Percentiles rank a stretch among this genome's conserved stretches.
Evolutionary conservation across 1,139 yeast genomes (phyloP).

Genomic region (Hemisphaericaspora subhashii): DNA sequence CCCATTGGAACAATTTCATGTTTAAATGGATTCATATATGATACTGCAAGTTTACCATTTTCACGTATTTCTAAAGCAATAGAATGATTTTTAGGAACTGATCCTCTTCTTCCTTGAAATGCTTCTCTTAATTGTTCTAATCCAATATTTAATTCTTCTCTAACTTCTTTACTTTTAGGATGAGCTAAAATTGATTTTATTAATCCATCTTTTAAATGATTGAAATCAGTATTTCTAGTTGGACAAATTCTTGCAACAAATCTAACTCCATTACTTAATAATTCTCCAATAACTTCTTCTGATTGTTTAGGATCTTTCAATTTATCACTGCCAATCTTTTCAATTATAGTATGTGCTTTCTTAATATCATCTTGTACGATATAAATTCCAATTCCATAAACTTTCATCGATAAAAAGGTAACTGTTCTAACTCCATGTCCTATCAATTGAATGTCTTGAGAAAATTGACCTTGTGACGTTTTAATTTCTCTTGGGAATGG

Average conservation of each 20-base stretch:
- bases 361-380: constrained; percentile 58
- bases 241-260: constrained; percentile 79
- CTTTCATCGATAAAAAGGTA: constrained; percentile 79
- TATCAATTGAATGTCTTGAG: constrained; percentile 46
- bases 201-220: constrained; percentile 86
- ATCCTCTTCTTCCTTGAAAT: constrained; percentile 51
- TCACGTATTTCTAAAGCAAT: constrained; percentile 49
- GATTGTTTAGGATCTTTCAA: constrained; percentile 37
- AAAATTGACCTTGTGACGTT: constrained; percentile 18
- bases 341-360: constrained; percentile 45
- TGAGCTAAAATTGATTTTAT: constrained; percentile 71
- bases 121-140: constrained; percentile 54
- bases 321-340: constrained; percentile 18
- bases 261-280: constrained; percentile 61
- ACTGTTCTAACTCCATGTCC: constrained; percentile 85
- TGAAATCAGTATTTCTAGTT: constrained; percentile 83
- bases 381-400: constrained; percentile 84
- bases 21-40: constrained; percentile 37
- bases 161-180: constrained; percentile 39
- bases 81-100: constrained; percentile 65
- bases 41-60: constrained; percentile 47
- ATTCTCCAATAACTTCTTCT: constrained; percentile 49
- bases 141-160: constrained; percentile 47
- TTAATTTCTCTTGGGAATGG: constrained; percentile 47
- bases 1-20: constrained; percentile 44